Percentiles rank a stretch among this genome's conserved stretches.
Conservation (phyloP, 2,329 filamentous ascomycete species). For the Ophiostoma triangulosporum region DNA sequence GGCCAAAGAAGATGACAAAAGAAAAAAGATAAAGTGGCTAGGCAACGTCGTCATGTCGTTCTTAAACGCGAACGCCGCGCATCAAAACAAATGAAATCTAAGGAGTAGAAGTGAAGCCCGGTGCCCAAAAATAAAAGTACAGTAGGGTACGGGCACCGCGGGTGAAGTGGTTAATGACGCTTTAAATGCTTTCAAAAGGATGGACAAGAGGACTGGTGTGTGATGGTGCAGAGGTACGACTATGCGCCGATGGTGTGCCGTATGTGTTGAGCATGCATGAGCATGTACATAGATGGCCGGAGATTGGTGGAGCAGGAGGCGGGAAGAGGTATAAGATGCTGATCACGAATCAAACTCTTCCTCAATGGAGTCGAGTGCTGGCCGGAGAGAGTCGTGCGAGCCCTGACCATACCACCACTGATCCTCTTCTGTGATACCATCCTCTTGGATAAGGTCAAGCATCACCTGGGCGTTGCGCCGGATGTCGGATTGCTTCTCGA, state of each 20-base stretch:
- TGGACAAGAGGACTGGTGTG: too few relatives aligned
- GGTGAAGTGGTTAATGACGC: too few relatives aligned
- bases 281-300: neutral
- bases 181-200: neutral
- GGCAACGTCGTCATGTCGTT: neutral
- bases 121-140: neutral
- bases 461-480: constrained; percentile 50
- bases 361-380: constrained; percentile 35
- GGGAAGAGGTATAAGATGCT: too few relatives aligned
- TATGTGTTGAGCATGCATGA: neutral
- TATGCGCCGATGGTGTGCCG: too few relatives aligned
- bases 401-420: constrained; percentile 47
- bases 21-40: neutral
- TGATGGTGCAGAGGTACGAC: too few relatives aligned
- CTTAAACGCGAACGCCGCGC: neutral
- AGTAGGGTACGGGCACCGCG: neutral
- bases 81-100: neutral
- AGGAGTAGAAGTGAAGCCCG: too few relatives aligned
- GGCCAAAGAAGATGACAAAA: constrained; percentile 1
- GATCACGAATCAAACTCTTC: constrained; percentile 24
- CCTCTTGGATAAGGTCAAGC: constrained; percentile 50
- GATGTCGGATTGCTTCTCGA: constrained; percentile 44
- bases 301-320: neutral
- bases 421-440: constrained; percentile 44
- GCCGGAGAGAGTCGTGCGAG: constrained; percentile 40